phyloP scores from a whole-genome alignment of 345 rosid genomes.

The Clausena lansium region DNA sequence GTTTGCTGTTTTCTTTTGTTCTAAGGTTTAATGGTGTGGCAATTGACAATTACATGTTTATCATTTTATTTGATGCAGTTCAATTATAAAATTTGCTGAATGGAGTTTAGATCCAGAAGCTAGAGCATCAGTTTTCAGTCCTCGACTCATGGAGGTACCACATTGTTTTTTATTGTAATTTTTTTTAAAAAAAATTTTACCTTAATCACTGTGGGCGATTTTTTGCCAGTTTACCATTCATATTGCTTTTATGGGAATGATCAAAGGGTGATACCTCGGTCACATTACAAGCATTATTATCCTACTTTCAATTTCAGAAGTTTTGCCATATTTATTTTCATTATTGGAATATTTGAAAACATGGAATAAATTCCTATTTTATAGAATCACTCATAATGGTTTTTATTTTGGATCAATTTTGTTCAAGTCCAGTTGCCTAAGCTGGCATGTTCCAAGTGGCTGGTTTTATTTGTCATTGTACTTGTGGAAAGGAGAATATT shows the following conservation, averaged over 20 bases:
- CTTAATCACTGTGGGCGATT: neutral
- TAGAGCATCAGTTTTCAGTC: conserved; percentile 80
- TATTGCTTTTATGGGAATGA: neutral
- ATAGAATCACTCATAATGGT: neutral
- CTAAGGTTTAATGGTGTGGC: neutral
- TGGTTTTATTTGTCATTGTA: neutral
- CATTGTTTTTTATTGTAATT: conserved; percentile 13
- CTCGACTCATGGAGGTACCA: conserved; percentile 96
- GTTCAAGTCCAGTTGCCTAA: neutral
- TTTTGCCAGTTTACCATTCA: conserved; percentile 16
- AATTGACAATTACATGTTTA: conserved; percentile 1
- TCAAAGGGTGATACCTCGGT: neutral
- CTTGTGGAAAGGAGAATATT: neutral
- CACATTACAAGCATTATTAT: neutral
- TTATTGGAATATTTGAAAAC: neutral
- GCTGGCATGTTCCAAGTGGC: neutral
- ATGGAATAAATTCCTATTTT: neutral
- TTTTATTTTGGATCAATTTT: neutral
- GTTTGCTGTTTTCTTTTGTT: neutral
- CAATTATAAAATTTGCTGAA: conserved; percentile 77
- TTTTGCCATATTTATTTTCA: neutral
- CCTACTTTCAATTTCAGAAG: neutral
- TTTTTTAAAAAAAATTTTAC: neutral
- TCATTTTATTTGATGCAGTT: conserved; percentile 47
- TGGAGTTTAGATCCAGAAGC: conserved; percentile 72